Percentiles rank a stretch among this genome's conserved stretches.
Evolutionary conservation across 2,329 filamentous ascomycete species (phyloP).

Genomic region (Calonectria hawksworthii): DNA sequence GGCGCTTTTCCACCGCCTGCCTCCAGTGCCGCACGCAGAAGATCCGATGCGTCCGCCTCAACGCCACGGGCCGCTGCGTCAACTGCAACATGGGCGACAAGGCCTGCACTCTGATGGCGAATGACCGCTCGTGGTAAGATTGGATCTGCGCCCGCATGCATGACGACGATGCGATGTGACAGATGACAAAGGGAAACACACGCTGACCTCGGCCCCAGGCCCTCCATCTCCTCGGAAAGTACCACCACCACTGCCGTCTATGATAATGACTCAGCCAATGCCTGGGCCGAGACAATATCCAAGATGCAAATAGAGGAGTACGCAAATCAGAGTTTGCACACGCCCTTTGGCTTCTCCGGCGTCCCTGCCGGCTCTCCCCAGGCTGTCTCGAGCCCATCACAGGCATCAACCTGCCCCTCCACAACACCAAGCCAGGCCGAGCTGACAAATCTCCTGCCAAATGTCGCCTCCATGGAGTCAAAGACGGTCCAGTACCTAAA

Average conservation of each 20-base stretch:
- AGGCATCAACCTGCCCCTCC: neutral
- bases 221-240: neutral
- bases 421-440: neutral
- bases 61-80: slow-evolving; percentile 5
- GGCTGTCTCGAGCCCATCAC: neutral
- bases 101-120: slow-evolving; percentile 20
- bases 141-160: neutral
- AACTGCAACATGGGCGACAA: slow-evolving; percentile 25
- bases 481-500: slow-evolving; percentile 4
- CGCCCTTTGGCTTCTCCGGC: neutral
- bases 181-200: neutral
- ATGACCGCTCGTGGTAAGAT: slow-evolving; percentile 15
- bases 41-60: slow-evolving; percentile 20
- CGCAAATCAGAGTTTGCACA: slow-evolving; percentile 2
- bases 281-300: neutral
- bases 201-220: slow-evolving; percentile 3
- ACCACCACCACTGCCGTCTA: neutral
- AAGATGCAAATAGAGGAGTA: slow-evolving; percentile 4
- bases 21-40: slow-evolving; percentile 18
- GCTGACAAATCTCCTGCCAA: neutral
- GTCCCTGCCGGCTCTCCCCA: neutral
- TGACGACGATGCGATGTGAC: neutral
- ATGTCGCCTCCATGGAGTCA: slow-evolving; percentile 14
- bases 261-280: neutral
- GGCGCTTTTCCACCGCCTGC: slow-evolving; percentile 11